Evolutionary conservation across 495 filamentous ascomycete genomes (phyloP), one percentile per base, ranked within the genome.

Genomic region (Annulohypoxylon maeteangense): DNA sequence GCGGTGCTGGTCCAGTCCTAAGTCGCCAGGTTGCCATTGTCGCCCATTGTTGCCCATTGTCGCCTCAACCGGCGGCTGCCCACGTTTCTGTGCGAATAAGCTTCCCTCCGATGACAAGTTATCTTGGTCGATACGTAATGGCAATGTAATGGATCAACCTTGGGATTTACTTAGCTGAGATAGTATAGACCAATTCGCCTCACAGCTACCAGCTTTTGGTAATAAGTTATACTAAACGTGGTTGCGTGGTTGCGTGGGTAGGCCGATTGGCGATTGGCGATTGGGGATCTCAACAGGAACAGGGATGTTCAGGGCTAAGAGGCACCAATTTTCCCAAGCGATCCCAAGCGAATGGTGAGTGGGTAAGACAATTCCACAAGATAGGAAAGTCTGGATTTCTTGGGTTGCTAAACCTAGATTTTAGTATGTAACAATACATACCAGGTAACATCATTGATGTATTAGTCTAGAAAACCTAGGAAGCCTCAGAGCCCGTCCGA

Each of bases 51-150:
- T 32, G 25, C 29, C 12, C 50, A 38, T 23, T 51, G 23, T 45
- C 44, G 25, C 38, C 18, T 16, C 18, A 53, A 53, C 14, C 36
- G 11, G 14, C 36, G 36, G 36, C 36, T n/a, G 36, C 36, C 20
- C 34, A 57, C 20, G 32, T 47, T 56, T 31, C 12, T 22, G 7
- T 62, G 50, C 50, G 44, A 40, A 66, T 51, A 36, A 45, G 40
- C 40, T 12, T 18, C 22, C n/a, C 53, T 25, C 25, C 29, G 25
- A 60, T n/a, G 25, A 48, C 29, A 40, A 62, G 32, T 36, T 61
- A 65, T 48, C 53, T 23, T 51, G 7, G 14, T 44, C 40, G 44
- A 64, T 72, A 68, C 65, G 65, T 68, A 68, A 72, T 72, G 12
- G 12, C 36, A 40, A 40, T 40, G 36, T 40, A 40, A 40, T 40